Conservation (phyloP, 495 filamentous ascomycete genomes). For the Apodospora peruviana region DNA sequence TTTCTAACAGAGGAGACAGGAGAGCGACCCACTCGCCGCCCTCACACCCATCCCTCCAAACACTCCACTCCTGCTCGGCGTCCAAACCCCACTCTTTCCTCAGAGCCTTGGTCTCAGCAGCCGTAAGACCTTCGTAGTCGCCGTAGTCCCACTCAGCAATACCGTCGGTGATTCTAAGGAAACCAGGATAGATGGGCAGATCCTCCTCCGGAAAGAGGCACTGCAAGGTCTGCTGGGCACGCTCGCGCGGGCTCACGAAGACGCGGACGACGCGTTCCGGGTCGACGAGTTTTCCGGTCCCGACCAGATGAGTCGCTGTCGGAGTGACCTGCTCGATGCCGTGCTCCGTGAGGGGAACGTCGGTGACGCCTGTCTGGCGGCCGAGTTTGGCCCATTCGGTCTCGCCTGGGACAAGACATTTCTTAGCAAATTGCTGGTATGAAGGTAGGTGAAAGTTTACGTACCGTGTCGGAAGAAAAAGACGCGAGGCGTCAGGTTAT, state of each 20-base stretch:
- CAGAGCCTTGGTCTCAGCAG: not conserved
- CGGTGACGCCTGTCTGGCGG: constrained; percentile 2
- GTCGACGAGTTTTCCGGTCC: not conserved
- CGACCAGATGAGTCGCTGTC: constrained; percentile 3
- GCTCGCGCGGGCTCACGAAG: constrained; percentile 3
- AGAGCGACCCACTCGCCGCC: constrained; percentile 3
- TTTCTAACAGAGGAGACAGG: no score
- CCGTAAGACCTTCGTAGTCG: constrained; percentile 3
- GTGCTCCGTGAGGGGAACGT: not conserved
- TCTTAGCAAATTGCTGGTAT: no score
- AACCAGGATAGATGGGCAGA: not conserved
- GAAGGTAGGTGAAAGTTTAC: not conserved
- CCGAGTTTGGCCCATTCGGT: constrained; percentile 9
- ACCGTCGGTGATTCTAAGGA: not conserved
- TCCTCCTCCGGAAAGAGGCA: not conserved
- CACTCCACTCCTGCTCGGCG: constrained; percentile 1
- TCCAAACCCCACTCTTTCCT: constrained; percentile 3
- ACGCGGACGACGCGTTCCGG: not conserved
- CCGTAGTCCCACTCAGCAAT: constrained; percentile 10
- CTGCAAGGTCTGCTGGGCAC: constrained; percentile 3
- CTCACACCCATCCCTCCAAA: constrained; percentile 9
- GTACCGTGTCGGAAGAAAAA: constrained; percentile 2
- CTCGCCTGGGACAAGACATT: not conserved
- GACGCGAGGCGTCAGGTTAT: constrained; percentile 1
- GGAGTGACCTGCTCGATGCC: not conserved